Evolutionary conservation across 129 eudicot genomes (phyloP), one percentile per base, ranked within the genome.

Genomic region (Flaveria robusta): DNA sequence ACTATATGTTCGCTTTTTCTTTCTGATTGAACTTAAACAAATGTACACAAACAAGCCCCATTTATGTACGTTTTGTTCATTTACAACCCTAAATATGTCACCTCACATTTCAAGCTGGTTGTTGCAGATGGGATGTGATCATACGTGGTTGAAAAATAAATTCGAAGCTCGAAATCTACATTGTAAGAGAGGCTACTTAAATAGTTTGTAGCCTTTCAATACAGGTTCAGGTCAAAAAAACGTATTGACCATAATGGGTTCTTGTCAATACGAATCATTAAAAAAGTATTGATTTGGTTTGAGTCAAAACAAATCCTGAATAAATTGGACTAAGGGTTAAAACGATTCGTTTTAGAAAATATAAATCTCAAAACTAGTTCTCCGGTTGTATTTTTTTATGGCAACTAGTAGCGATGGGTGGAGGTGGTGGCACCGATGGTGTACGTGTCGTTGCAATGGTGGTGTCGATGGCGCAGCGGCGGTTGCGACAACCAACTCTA

Each of bases 61-160:
- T 12, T 47, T 47, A 7, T 14, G 52, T 47, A 3, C 4, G n/a
- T 47, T 42, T 15, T 11, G 18, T 4, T 47, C 18, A 2, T 47
- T 14, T 47, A 14, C 7, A 12, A 6, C 11, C 13, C 49, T 43
- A 43, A 43, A 11, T 43, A 43, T 14, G 49, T 19, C 15, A 58
- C 49, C 75, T 56, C 70, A 56, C 62, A 42, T 18, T 14, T 18
- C 76, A 77, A 52, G 39, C 34, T 55, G 24, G 31, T 26, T 52
- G 51, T 22, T 51, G n/a, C n/a, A n/a, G 31, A 29, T 58, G 77
- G 54, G 43, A 68, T 73, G 52, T n/a, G 41, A 6, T 74, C 70
- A 74, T 24, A 41, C 12, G 70, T 26, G 27, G 31, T 29, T 29
- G 47, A 63, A 27, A 63, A 9, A 11, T 75, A 26, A 10, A 52